These are phyloP conservation scores for Ampelocalamus luodianensis DNA, from an alignment of 176 grass and related monocot genomes.

Conservation along the genomic window DNA sequence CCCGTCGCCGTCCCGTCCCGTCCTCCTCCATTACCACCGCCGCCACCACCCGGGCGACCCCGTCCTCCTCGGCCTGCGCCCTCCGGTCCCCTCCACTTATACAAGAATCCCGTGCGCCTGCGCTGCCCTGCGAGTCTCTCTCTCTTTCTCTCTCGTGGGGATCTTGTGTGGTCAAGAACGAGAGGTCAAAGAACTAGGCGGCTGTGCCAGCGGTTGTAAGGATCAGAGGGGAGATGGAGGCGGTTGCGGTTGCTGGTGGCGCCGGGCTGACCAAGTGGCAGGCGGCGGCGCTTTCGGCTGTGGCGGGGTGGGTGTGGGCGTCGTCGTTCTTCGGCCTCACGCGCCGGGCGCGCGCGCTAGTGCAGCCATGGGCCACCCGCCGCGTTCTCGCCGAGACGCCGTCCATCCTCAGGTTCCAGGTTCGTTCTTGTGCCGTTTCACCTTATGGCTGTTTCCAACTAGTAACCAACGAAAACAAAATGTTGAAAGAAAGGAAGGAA, in stretches of 20 bases:
- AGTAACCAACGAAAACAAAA: background rate
- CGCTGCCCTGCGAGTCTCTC: background rate
- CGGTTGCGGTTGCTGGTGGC: conserved; percentile 42
- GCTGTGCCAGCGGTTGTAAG: background rate
- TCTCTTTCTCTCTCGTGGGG: conserved; percentile 3
- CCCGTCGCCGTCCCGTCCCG: conserved; percentile 11
- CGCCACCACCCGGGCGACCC: too few relatives aligned
- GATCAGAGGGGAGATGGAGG: conserved; percentile 14
- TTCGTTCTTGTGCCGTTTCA: conserved; percentile 26
- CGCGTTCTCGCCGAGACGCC: conserved; percentile 71
- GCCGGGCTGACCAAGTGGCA: conserved; percentile 74
- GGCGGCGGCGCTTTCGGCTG: conserved; percentile 67
- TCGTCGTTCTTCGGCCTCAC: conserved; percentile 85
- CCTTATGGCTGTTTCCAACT: background rate
- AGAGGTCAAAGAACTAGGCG: background rate
- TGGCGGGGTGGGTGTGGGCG: conserved; percentile 76
- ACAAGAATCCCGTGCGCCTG: conserved; percentile 18
- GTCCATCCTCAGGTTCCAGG: conserved; percentile 76
- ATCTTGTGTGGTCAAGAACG: conserved; percentile 20
- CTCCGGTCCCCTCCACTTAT: background rate
- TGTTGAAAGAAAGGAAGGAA: background rate
- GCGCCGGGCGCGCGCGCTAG: conserved; percentile 54
- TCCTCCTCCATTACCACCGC: background rate
- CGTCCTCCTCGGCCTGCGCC: conserved; percentile 28
- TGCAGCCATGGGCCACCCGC: conserved; percentile 74